Base-by-base conservation (phyloP, 1,284 basidiomycete genomes). In the Sporisorium reilianum region DNA sequence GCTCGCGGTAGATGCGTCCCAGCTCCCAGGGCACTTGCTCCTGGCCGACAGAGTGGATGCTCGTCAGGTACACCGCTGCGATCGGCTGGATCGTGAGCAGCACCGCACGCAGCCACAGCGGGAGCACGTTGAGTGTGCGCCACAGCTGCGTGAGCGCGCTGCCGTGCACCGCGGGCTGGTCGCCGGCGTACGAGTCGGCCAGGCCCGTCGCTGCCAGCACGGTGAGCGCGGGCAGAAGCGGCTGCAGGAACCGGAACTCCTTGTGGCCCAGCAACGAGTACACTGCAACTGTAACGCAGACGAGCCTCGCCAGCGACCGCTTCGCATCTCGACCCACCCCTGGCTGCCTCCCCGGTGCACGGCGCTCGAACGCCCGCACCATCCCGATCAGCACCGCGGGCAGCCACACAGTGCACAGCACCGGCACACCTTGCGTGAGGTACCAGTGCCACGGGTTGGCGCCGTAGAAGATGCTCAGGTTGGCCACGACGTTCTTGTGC, bases 201-300 rank as follows among this genome's bases (percentile, higher is more conserved):
- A 78, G 36, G 0, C 50, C 56, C 1, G 40, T 25, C 0, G 0
- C 93, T 87, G 26, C 92, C 60, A 97, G 88, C 25, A 96, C 80
- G 71, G 95, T 90, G 44, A 97, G 86, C n/a, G 93, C 85, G 0
- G 96, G 95, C 1, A 98, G 87, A 5, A 98, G 83, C 0, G 95
- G 95, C 77, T 98, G 96, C 4, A 99, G 86, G 86, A 99, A 99
- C 3, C 97, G 88, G 92, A 95, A 97, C 87, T 99, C 97, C 78
- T 98, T 99, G 71, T 84, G 83, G 5, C 77, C 76, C 16, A 84
- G 59, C 51, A 78, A n/a, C 23, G 78, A 80, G 60, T 69, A 80
- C 5, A 72, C 44, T 2, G 20, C 60, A 3, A 81, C 53, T 1
- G 70, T 75, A 32, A 70, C 72, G 18, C 68, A 32, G 1, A 59